Conservation (phyloP, 768 basidiomycete species). For the Suillus clintonianus region DNA sequence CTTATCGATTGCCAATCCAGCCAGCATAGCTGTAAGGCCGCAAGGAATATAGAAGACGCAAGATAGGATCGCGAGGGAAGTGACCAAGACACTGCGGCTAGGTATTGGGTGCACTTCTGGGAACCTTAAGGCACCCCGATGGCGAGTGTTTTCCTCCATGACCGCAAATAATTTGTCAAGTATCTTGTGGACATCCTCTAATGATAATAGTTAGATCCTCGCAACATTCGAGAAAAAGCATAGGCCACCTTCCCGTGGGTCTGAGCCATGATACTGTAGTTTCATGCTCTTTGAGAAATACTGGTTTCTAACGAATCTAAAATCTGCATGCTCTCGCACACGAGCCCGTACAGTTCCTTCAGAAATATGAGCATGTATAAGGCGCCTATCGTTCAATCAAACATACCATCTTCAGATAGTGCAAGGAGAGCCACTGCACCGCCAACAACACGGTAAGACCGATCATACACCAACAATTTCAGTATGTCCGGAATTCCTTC, state of each 20-base stretch:
- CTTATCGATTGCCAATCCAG: background rate
- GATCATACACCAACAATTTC: background rate
- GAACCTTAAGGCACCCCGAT: background rate
- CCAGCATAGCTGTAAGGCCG: background rate
- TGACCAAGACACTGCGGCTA: background rate
- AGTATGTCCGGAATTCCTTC: background rate
- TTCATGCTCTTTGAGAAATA: background rate
- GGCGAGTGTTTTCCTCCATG: background rate
- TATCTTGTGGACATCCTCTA: constrained; percentile 1
- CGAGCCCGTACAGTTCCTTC: background rate
- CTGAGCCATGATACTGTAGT: background rate
- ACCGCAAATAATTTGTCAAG: background rate
- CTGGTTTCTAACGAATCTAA: background rate
- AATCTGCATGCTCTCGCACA: background rate
- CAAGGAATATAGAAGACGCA: background rate
- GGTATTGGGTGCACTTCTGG: background rate
- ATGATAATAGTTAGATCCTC: background rate
- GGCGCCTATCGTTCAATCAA: background rate
- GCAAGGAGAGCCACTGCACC: background rate
- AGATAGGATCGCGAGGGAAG: background rate
- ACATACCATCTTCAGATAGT: background rate
- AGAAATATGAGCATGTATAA: background rate
- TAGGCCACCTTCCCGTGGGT: background rate
- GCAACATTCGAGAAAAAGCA: background rate
- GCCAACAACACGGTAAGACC: background rate